Base-by-base conservation (phyloP, 768 basidiomycete species). In the Gloeostereum incarnatum region DNA sequence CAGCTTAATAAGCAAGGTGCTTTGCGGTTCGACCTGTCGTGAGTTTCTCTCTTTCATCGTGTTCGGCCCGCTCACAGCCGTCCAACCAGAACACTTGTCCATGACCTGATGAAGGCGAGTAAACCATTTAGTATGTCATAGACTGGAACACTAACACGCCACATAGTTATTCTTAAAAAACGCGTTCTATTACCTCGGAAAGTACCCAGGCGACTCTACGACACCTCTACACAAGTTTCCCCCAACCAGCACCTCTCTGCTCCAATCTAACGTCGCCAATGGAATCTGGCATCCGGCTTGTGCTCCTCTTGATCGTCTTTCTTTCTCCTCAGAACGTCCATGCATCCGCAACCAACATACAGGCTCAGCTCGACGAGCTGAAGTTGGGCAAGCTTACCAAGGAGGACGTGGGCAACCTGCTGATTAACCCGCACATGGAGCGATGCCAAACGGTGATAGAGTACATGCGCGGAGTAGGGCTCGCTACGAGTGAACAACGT, bases 281-380 rank as follows among this genome's bases (percentile, higher is more conserved):
- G 5, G 71, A 83, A 49, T 66, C 68, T 16, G 63, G 63, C 33
- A 79, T 77, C 45, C 78, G 83, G 29, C 66, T 78, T 16, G 81
- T 82, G 38, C 75, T 92, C 58, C 66, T 89, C n/a, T 65, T 86
- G 40, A 72, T 75, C 11, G 63, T 80, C 14, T 84, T 81, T 56
- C 61, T 77, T 23, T 51, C 57, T 32, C 56, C 56, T 41, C 31
- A 40, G 40, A 30, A 39, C 40, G 35, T 38, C 49, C 27, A 41
- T 39, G 36, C 33, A 27, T 21, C 36, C 41, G 45, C 57, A 9
- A 43, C 48, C 20, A 53, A 61, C 1, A 57, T 74, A 39, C 65
- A 65, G 36, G 54, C 60, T 29, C 75, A 73, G 46, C 59, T 86
- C 35, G 75, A 81, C 37, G 52, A 61, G 10, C 56, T 82, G 21